Base-by-base conservation (phyloP, 73 alveolate species). In the Durusdinium trenchii region DNA sequence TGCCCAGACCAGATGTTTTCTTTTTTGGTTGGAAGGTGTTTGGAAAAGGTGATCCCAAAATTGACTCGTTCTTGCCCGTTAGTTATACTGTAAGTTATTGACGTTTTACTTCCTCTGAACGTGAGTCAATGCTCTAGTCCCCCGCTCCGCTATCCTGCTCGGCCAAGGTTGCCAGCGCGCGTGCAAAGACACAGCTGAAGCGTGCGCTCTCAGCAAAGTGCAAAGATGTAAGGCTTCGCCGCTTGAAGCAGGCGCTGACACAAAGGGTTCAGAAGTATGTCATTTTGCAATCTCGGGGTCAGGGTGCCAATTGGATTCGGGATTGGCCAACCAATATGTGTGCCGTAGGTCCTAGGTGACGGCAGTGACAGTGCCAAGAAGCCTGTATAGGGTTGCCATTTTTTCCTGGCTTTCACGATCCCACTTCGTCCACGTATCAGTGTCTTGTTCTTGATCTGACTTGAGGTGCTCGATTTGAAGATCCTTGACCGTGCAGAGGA, bases 231-330 rank as follows among this genome's bases (percentile, higher is more conserved):
- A 48, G 48, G 43, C 98, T 47, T 35, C 98, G 98, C 26, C 89
- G 98, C 16, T 76, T 91, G 98, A 87, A 91, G 78, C 98, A 91
- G 98, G 98, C 32, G 96, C 89, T 20, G 51, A n/a, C n/a, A n/a
- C n/a, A n/a, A n/a, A n/a, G n/a, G n/a, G n/a, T n/a, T n/a, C n/a
- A n/a, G n/a, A n/a, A n/a, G n/a, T 9, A 23, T 14, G 36, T 7
- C 52, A 0, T 40, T 18, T 36, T 7, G 36, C 38, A 75, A 6
- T 23, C 69, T 23, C 69, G 69, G 69, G 12, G 69, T 57, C 23
- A 16, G 73, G 73, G 73, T 60, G 73, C 18, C n/a, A n/a, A n/a
- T n/a, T n/a, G n/a, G n/a, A n/a, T n/a, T n/a, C n/a, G n/a, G n/a
- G n/a, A n/a, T n/a, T n/a, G n/a, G n/a, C n/a, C n/a, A n/a, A n/a